These are phyloP conservation scores for Colletotrichum abscissum DNA, from an alignment of 2,329 filamentous ascomycete genomes.

Conservation along the genomic window DNA sequence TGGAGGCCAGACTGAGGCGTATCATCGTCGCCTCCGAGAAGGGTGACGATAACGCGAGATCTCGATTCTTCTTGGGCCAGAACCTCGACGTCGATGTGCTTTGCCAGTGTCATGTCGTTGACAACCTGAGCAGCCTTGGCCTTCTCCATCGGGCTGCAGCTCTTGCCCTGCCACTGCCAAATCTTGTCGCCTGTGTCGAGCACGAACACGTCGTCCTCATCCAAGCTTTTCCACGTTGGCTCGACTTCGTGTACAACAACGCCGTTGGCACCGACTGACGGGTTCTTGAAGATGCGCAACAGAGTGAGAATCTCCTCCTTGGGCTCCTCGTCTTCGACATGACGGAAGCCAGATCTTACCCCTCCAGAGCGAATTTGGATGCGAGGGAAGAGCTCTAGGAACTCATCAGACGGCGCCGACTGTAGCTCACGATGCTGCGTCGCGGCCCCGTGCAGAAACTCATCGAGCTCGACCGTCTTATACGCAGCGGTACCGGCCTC, in stretches of 20 bases:
- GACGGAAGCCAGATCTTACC: slow-evolving; percentile 70
- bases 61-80: slow-evolving; percentile 70
- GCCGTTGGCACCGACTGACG: slow-evolving; percentile 55
- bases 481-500: slow-evolving; percentile 77
- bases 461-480: slow-evolving; percentile 78
- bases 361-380: slow-evolving; percentile 71
- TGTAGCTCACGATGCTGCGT: slow-evolving; percentile 75
- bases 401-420: slow-evolving; percentile 67
- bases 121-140: slow-evolving; percentile 75
- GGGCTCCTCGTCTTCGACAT: slow-evolving; percentile 63
- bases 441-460: slow-evolving; percentile 71
- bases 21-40: slow-evolving; percentile 62
- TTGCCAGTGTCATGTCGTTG: slow-evolving; percentile 71
- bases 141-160: slow-evolving; percentile 76
- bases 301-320: slow-evolving; percentile 60
- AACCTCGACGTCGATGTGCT: slow-evolving; percentile 74
- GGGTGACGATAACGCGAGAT: slow-evolving; percentile 63
- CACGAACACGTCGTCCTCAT: slow-evolving; percentile 75
- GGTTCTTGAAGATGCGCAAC: slow-evolving; percentile 72
- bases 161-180: slow-evolving; percentile 76
- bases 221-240: slow-evolving; percentile 69
- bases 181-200: slow-evolving; percentile 73
- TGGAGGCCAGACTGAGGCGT: slow-evolving; percentile 53
- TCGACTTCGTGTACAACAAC: slow-evolving; percentile 73
- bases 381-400: slow-evolving; percentile 69